A percentile compares a stretch with the other conserved stretches of the same genome.
Evolutionary conservation across 176 grass and related monocot genomes (phyloP).

Genomic region (Hordeum marinum): DNA sequence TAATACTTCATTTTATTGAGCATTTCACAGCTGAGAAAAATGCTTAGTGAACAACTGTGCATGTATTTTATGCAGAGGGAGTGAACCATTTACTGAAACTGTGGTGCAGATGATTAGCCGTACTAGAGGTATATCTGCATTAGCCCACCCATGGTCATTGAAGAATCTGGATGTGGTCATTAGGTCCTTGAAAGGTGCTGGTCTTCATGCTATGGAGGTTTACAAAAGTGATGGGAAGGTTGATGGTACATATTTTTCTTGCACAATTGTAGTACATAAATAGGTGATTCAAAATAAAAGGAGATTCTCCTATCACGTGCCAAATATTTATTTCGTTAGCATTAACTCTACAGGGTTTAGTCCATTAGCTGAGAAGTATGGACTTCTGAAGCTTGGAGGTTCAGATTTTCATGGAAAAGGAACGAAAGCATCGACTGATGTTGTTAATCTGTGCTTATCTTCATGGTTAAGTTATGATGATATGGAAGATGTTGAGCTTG

Average conservation of each 20-base stretch:
- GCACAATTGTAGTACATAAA: conserved; percentile 4
- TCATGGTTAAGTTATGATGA: conserved; percentile 71
- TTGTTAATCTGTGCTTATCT: conserved; percentile 72
- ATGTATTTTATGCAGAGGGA: conserved; percentile 51
- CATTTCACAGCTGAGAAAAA: conserved; percentile 10
- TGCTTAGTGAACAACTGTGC: conserved; percentile 3
- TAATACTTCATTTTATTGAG: background rate
- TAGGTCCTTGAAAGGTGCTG: conserved; percentile 61
- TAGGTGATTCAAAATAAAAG: conserved; percentile 15
- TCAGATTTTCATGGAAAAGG: conserved; percentile 97
- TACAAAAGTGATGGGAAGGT: conserved; percentile 93
- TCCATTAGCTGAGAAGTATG: conserved; percentile 70
- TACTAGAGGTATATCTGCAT: conserved; percentile 80
- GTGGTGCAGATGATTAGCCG: conserved; percentile 78
- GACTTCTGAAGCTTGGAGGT: conserved; percentile 84
- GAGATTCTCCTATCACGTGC: background rate
- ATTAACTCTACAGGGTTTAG: conserved; percentile 52
- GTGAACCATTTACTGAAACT: conserved; percentile 68
- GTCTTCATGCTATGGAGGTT: conserved; percentile 92
- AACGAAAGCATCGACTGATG: conserved; percentile 57
- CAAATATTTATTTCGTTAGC: conserved; percentile 6
- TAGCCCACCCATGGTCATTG: conserved; percentile 92
- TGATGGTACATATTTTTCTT: conserved; percentile 46
- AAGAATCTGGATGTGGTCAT: conserved; percentile 68
- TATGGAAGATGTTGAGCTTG: conserved; percentile 54